Conservation (phyloP, 2,329 filamentous ascomycete genomes). For the Pseudocercospora vitis region DNA sequence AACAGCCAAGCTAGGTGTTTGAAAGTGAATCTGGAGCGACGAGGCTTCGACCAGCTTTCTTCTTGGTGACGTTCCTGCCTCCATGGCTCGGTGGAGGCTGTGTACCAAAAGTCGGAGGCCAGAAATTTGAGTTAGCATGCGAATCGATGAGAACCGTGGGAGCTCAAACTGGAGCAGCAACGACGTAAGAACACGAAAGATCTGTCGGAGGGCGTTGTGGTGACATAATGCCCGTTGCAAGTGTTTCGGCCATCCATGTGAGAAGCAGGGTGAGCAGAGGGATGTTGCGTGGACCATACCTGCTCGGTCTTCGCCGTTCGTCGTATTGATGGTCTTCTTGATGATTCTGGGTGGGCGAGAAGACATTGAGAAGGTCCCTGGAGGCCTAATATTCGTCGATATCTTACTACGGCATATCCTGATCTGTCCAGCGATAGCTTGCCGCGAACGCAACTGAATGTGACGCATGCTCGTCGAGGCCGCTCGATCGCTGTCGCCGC, state of each 20-base stretch:
- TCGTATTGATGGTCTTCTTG: too few species aligned
- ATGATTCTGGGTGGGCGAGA: too few species aligned
- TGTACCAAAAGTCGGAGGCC: background rate
- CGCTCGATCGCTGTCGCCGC: background rate
- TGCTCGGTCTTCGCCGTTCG: background rate
- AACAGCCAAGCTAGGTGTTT: too few species aligned
- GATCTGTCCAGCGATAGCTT: too few species aligned
- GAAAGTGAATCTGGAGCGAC: background rate
- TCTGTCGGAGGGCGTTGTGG: background rate
- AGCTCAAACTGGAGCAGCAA: background rate
- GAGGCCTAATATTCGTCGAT: too few species aligned
- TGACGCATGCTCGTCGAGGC: background rate
- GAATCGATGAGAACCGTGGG: background rate
- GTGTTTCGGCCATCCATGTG: background rate
- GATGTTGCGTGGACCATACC: background rate
- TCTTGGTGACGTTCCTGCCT: background rate
- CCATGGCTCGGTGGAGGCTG: background rate
- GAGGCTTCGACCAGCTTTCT: background rate
- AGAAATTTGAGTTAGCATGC: background rate
- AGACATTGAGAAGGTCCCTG: too few species aligned
- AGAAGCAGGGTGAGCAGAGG: background rate
- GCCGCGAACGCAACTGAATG: too few species aligned
- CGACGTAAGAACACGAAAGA: background rate
- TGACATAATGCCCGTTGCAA: background rate
- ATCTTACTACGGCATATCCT: too few species aligned